Base-by-base conservation (phyloP, 352 stramenopile species). In the Thraustochytrium aureum region DNA sequence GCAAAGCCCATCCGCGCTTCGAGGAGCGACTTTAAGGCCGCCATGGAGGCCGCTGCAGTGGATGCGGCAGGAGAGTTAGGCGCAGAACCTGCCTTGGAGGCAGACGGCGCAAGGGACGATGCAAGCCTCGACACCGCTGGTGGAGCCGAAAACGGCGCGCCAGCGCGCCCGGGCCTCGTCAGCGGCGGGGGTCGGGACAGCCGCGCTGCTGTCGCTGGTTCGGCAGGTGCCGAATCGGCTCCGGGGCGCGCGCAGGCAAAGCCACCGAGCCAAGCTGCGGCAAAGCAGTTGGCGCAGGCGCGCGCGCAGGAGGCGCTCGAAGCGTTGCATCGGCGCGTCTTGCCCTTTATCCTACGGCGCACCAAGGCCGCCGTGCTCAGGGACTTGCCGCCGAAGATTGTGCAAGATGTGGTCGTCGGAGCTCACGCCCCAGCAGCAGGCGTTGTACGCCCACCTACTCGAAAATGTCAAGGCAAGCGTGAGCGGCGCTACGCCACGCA, bases 341-440 rank as follows among this genome's bases (percentile, higher is more conserved):
- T 99, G 42, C 96, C 96, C 35, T 99, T 99, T 85, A 91, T 99
- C 47, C 84, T 99, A 56, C 88, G 96, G 38, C 88, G 96, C 65
- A 97, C 94, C n/a, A 99, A 99, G 85, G 86, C 90, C 26, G 85
- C 96, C 83, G 96, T 99, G 45, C 88, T 99, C 37, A 89, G 89
- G 43, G 96, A 99, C 61, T 85, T 99, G 35, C 96, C 96, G 41
- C 92, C 95, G 30, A 99, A 99, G 87, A 97, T 95, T 62, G 92
- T 99, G 45, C 95, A 92, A 6, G 95, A 98, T 75, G 85, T 99
- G 60, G 82, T 93, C 37, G 89, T 95, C 65, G 83, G n/a, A 89
- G 14, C 87, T 99, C 30, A 93, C 91, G n/a, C 74, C 87, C 4
- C 47, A 93, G 39, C 96, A 99, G 85, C 82, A 86, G 39, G 74